Base-by-base conservation (phyloP, 352 stramenopile genomes). In the Phytophthora ohioensis region DNA sequence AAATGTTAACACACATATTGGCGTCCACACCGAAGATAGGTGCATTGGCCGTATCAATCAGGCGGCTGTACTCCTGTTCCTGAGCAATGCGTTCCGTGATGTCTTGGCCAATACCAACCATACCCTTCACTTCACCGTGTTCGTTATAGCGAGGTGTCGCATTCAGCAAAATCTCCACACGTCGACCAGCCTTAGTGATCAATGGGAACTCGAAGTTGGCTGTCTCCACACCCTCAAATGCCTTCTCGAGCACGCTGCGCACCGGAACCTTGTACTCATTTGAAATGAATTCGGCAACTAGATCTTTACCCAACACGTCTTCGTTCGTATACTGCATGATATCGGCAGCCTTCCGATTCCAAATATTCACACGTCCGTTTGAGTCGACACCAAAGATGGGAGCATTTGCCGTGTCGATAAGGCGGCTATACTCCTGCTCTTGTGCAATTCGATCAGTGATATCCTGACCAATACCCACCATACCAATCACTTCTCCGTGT, bases 41-140 rank as follows among this genome's bases (percentile, higher is more conserved):
- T 42, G 79, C 81, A 59, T 90, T 90, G 0, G 91, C 89, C 11
- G 84, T 95, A 52, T 97, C 91, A 43, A 97, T 94, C n/a, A 97
- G 57, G 36, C 85, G 83, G 6, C 73, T 84, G 58, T 93, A 93
- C 71, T 93, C 84, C 51, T 92, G 84, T 34, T 92, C 84, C 49
- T 88, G 77, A 0, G 76, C 78, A 51, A 86, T 85, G 12, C 80
- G 75, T 9, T 84, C 79, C 11, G 84, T 88, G 41, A 91, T 88
- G 42, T 94, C 87, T 49, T 93, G 84, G 0, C 84, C 86, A 63
- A 94, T 93, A 30, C 88, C 84, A 31, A 93, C 82, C 58, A 94
- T 88, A 34, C 88, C 91, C 53, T 93, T 85, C 48, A 94, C 80
- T 31, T 81, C 59, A 17, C 82, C 79, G 21, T 88, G 69, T 31